Base-by-base conservation (phyloP, 257 asterid species). In the Solanum lycopersicoides region DNA sequence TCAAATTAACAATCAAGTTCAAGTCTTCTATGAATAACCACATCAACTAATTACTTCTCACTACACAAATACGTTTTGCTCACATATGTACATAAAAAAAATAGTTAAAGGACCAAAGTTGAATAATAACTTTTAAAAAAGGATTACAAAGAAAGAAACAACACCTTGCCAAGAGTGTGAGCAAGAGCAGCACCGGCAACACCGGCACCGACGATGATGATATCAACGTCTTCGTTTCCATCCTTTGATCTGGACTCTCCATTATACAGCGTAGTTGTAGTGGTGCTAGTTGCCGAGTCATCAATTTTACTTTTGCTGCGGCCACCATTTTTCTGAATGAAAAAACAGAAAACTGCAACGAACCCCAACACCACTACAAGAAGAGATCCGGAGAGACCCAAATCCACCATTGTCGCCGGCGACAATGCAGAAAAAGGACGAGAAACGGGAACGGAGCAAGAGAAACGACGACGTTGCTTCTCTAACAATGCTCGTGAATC, bases 131-230 rank as follows among this genome's bases (percentile, higher is more conserved):
- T 34, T 23, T 41, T 3, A 4, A 12, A 39, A 15, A 47, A 6
- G 20, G 72, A 13, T 35, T 3, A n/a, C n/a, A 6, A n/a, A 37
- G 53, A 75, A 66, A 68, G 25, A 30, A 4, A 94, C 96, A 23
- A 30, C 0, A 94, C 99, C 97, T 91, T 94, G 44, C 95, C 97
- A 72, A 94, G 95, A n/a, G 97, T 93, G 88, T 94, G 90, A 84
- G 97, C 97, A 25, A 94, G 95, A 45, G 97, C 97, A 20, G 97
- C 94, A 75, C 96, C 96, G 16, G 95, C 96, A 83, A 94, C 94
- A 12, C 95, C 95, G 35, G 95, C 95, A 34, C 95, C 95, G 15
- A 93, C 97, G 39, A 93, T 87, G 80, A 94, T 91, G 76, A 93
- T 89, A 85, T 93, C 95, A 39, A 28, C 87, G 68, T 88, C 89